Evolutionary conservation across 2,329 filamentous ascomycete genomes (phyloP), one percentile per base, ranked within the genome.

Genomic region (Dendryphion nanum): DNA sequence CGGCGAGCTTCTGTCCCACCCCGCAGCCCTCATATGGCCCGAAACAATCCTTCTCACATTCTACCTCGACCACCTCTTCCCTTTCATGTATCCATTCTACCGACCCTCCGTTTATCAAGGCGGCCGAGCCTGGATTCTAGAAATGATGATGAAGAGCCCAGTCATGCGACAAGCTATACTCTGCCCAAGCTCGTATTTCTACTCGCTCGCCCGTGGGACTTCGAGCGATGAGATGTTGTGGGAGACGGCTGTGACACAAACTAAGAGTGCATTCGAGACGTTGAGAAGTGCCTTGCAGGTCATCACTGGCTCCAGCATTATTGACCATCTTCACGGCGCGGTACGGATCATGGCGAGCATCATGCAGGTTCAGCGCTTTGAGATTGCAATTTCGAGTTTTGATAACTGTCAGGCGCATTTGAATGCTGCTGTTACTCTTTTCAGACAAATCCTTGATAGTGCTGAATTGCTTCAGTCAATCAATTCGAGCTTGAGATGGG

Each of bases 31-130:
- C n/a, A n/a, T n/a, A n/a, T n/a, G n/a, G n/a, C n/a, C n/a, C n/a
- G n/a, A n/a, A n/a, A n/a, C n/a, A n/a, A 33, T 54, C 51, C 70
- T 75, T 30, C 61, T 77, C 40, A 78, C 79, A 72, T 71, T 78
- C 40, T 83, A 82, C 52, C 67, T 83, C 31, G 80, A 84, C 55
- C 74, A 78, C 45, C 69, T 82, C 15, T 75, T 83, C 44, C 79
- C 81, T 2, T 78, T 81, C 47, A 62, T 83, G 1, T 83, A 79
- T 51, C 81, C 81, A 2, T 78, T 82, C 54, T 83, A 83, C 58
- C 72, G 72, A 3, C 80, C 81, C 1, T 67, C 69, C 2, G 53
- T 80, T 5, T 66, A 77, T 3, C 67, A 76, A 39, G 75, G 77
- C n/a, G 80, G 79, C 12, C 72, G 76, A 33, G 73, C 75, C 18